Conservation (phyloP, 805 yeast species). For the Metschnikowia arizonensis region DNA sequence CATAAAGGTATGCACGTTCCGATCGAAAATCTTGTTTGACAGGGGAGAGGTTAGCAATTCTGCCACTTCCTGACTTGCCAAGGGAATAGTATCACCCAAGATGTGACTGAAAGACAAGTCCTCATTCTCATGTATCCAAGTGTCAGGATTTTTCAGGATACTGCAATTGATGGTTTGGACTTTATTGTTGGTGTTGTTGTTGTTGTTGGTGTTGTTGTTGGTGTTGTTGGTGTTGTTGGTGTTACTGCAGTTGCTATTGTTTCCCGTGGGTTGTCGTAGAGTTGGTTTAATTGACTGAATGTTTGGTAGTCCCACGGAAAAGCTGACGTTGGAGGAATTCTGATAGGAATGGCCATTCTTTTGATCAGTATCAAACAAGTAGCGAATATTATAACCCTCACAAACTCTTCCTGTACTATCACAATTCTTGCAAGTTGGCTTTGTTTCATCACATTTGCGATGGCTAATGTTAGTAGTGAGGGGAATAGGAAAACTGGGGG, state of each 20-base stretch:
- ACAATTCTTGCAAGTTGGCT: constrained; percentile 50
- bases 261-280: too few species aligned
- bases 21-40: constrained; percentile 13
- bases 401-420: constrained; percentile 40
- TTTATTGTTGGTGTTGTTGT: too few species aligned
- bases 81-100: constrained; percentile 7
- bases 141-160: background rate
- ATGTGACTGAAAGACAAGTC: constrained; percentile 10
- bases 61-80: background rate
- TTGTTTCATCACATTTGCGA: constrained; percentile 54
- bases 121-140: constrained; percentile 8
- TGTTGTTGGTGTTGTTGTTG: too few species aligned
- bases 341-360: too few species aligned
- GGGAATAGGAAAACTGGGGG: background rate
- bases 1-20: constrained; percentile 1
- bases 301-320: too few species aligned
- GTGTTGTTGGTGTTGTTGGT: too few species aligned
- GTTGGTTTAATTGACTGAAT: too few species aligned
- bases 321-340: too few species aligned
- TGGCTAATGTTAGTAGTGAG: constrained; percentile 31
- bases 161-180: too few species aligned
- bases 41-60: background rate
- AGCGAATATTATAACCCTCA: constrained; percentile 47
- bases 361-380: constrained; percentile 43
- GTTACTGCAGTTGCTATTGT: too few species aligned